These are phyloP conservation scores for Fusarium torulosum DNA, from an alignment of 2,329 filamentous ascomycete species.

Conservation along the genomic window DNA sequence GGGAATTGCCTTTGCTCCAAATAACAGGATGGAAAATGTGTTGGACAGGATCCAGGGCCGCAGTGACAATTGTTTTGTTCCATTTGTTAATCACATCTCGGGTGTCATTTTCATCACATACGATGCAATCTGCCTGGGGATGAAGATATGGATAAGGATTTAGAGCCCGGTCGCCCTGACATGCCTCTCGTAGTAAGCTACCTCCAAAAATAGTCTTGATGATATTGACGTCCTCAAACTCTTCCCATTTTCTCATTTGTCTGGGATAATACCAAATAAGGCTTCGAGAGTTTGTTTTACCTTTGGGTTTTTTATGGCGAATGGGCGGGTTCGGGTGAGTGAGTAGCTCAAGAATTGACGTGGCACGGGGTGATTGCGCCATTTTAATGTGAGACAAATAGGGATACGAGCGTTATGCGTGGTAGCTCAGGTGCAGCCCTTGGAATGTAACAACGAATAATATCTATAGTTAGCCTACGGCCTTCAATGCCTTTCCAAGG, in stretches of 20 bases:
- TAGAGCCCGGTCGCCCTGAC: background rate
- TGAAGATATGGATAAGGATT: constrained; percentile 5
- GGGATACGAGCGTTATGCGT: background rate
- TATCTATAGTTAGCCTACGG: too few species aligned
- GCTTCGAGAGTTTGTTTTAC: constrained; percentile 18
- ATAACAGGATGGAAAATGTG: constrained; percentile 20
- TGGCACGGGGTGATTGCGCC: constrained; percentile 2
- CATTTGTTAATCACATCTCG: constrained; percentile 18
- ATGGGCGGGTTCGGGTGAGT: constrained; percentile 26
- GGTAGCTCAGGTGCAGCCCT: background rate
- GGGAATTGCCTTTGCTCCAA: constrained; percentile 20
- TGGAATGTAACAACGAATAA: background rate
- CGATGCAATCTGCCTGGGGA: background rate
- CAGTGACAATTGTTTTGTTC: constrained; percentile 24
- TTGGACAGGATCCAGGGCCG: constrained; percentile 23
- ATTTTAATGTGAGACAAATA: constrained; percentile 17
- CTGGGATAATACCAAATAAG: background rate
- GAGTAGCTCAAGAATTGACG: constrained; percentile 31
- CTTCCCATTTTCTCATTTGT: constrained; percentile 17
- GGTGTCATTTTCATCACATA: constrained; percentile 9
- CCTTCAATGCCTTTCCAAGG: too few species aligned
- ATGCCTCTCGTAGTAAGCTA: constrained; percentile 2
- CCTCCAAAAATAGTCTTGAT: constrained; percentile 1
- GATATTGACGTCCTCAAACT: constrained; percentile 12
- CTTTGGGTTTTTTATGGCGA: background rate